Evolutionary conservation across 2,329 filamentous ascomycete species (phyloP).

Genomic region (Penicillium sp.): DNA sequence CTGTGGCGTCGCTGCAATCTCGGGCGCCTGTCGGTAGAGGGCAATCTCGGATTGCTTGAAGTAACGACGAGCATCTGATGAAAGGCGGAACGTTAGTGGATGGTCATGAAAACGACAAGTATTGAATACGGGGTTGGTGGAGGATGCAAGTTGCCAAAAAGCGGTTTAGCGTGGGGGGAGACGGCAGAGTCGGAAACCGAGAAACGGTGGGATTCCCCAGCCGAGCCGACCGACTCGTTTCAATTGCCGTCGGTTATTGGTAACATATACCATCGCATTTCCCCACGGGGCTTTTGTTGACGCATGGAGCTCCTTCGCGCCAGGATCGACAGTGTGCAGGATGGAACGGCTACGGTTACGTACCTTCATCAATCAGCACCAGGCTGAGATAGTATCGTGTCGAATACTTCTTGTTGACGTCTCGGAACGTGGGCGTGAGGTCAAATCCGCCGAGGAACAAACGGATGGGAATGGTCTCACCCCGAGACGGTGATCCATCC

Average conservation of each 20-base stretch:
- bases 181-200: constrained; percentile 15
- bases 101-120: neutral
- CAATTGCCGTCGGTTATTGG: constrained; percentile 41
- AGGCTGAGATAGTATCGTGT: constrained; percentile 96
- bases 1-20: constrained; percentile 43
- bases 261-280: constrained; percentile 6
- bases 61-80: constrained; percentile 83
- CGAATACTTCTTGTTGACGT: constrained; percentile 99
- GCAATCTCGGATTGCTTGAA: constrained; percentile 99
- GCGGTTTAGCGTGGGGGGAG: constrained; percentile 33
- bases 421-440: constrained; percentile 94
- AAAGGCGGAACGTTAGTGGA: constrained; percentile 12
- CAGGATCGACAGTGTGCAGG: neutral
- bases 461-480: constrained; percentile 91
- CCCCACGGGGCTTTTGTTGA: neutral
- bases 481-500: constrained; percentile 96
- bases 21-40: constrained; percentile 73
- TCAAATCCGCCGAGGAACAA: constrained; percentile 97
- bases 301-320: neutral
- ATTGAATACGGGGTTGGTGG: constrained; percentile 9
- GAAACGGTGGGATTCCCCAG: constrained; percentile 16
- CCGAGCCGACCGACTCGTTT: constrained; percentile 25
- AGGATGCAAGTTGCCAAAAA: constrained; percentile 22
- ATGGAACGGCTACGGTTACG: neutral
- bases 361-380: constrained; percentile 92